These are phyloP conservation scores for Podospora appendiculata DNA, from an alignment of 495 filamentous ascomycete genomes.

Conservation along the genomic window DNA sequence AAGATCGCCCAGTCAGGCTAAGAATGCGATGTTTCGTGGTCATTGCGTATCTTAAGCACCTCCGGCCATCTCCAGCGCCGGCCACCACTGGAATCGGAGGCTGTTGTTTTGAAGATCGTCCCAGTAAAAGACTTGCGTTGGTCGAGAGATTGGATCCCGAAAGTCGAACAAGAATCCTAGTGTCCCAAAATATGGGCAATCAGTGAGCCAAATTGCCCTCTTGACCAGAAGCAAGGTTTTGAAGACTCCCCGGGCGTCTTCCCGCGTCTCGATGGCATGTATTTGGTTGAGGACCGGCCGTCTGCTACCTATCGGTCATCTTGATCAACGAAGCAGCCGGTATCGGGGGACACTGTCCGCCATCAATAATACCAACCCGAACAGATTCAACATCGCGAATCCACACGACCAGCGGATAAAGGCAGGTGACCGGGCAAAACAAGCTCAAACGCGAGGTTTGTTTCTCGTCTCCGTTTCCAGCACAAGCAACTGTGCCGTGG, in stretches of 20 bases:
- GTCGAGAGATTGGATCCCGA: conserved; percentile 4
- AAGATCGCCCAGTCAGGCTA: neutral
- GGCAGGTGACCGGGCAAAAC: neutral
- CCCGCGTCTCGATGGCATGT: too few species aligned
- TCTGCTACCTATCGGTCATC: neutral
- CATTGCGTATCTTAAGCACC: neutral
- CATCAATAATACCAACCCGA: neutral
- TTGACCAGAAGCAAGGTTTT: neutral
- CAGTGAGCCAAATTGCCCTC: neutral
- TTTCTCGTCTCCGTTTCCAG: neutral
- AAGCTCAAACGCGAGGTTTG: neutral
- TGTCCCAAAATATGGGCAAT: neutral
- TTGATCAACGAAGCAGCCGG: neutral
- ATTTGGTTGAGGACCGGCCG: neutral
- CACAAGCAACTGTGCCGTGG: neutral
- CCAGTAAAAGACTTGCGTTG: conserved; percentile 12
- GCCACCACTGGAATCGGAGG: neutral
- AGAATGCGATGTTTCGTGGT: neutral
- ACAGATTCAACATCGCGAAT: neutral
- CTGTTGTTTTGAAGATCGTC: neutral
- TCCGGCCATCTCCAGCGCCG: neutral
- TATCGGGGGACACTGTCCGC: neutral
- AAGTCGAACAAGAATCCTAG: conserved; percentile 13
- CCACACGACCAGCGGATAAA: neutral
- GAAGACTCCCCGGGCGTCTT: too few species aligned